These are phyloP conservation scores for Penicillium sp. DNA, from an alignment of 2,329 filamentous ascomycete species.

Conservation along the genomic window DNA sequence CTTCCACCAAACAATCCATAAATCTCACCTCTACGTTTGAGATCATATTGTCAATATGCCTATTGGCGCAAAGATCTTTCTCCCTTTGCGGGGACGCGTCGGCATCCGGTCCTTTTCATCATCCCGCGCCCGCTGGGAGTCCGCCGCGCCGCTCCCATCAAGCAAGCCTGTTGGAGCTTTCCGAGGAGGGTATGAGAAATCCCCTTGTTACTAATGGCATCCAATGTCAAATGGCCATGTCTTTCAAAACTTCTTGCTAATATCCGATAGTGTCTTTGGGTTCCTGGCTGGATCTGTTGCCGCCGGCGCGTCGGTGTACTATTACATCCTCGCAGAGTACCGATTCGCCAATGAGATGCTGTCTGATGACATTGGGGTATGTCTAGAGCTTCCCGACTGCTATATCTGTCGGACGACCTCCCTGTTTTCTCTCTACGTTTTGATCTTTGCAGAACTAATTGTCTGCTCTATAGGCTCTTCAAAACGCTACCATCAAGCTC, in stretches of 20 bases:
- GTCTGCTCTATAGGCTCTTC: slow-evolving; percentile 63
- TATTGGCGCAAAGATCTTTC: slow-evolving; percentile 16
- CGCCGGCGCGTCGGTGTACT: slow-evolving; percentile 79
- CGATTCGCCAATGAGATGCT: slow-evolving; percentile 88
- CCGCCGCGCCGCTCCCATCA: slow-evolving; percentile 49
- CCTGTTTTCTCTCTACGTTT: background rate
- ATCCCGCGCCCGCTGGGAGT: slow-evolving; percentile 36
- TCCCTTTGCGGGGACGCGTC: slow-evolving; percentile 23
- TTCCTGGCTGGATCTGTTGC: slow-evolving; percentile 83
- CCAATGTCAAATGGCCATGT: no score
- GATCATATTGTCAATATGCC: slow-evolving; percentile 14
- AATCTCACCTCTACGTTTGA: background rate
- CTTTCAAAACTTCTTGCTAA: slow-evolving; percentile 4
- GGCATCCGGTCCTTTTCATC: slow-evolving; percentile 35
- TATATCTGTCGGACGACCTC: background rate
- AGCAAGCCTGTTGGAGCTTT: slow-evolving; percentile 69
- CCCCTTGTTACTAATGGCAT: background rate
- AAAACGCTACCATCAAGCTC: slow-evolving; percentile 81
- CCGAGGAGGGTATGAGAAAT: slow-evolving; percentile 61
- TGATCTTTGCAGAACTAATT: background rate
- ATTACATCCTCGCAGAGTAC: slow-evolving; percentile 91
- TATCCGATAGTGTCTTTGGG: slow-evolving; percentile 68
- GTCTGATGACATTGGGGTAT: slow-evolving; percentile 92
- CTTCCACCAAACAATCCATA: slow-evolving; percentile 2
- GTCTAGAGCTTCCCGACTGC: slow-evolving; percentile 39